Conservation (phyloP, 2,329 filamentous ascomycete genomes). For the Arthrobotrys sinensis region DNA sequence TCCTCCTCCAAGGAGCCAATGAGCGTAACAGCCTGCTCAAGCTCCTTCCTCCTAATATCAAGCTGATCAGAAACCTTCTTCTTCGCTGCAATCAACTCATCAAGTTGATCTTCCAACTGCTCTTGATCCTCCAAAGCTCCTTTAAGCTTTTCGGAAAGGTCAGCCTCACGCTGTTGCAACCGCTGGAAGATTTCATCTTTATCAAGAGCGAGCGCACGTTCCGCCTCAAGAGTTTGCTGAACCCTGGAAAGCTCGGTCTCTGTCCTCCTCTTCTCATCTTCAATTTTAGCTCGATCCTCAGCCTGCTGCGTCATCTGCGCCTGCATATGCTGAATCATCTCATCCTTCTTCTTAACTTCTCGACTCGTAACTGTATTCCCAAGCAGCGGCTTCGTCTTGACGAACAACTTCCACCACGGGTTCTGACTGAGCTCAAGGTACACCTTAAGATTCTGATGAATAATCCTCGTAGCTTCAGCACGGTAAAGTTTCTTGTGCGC, state of each 20-base stretch:
- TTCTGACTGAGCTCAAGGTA: constrained; percentile 91
- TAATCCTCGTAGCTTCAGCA: constrained; percentile 92
- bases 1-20: constrained; percentile 89
- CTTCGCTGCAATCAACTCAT: constrained; percentile 88
- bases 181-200: constrained; percentile 99
- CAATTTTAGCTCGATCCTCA: constrained; percentile 81
- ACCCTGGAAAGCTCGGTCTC: constrained; percentile 90
- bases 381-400: constrained; percentile 93
- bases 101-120: constrained; percentile 90
- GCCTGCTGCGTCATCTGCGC: constrained; percentile 85
- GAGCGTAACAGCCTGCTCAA: constrained; percentile 91
- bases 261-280: constrained; percentile 90
- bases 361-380: constrained; percentile 91
- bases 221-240: constrained; percentile 94
- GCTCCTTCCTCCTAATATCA: constrained; percentile 81
- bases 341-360: constrained; percentile 94
- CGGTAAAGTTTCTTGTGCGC: constrained; percentile 95
- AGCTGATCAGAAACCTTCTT: constrained; percentile 89
- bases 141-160: constrained; percentile 91
- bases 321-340: constrained; percentile 89
- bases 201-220: constrained; percentile 93
- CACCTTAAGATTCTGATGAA: constrained; percentile 92
- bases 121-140: constrained; percentile 96
- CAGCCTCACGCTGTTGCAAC: constrained; percentile 90
- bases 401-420: constrained; percentile 97